Evolutionary conservation across 2,329 filamentous ascomycete species (phyloP).

Genomic region (Talaromyces sp.): DNA sequence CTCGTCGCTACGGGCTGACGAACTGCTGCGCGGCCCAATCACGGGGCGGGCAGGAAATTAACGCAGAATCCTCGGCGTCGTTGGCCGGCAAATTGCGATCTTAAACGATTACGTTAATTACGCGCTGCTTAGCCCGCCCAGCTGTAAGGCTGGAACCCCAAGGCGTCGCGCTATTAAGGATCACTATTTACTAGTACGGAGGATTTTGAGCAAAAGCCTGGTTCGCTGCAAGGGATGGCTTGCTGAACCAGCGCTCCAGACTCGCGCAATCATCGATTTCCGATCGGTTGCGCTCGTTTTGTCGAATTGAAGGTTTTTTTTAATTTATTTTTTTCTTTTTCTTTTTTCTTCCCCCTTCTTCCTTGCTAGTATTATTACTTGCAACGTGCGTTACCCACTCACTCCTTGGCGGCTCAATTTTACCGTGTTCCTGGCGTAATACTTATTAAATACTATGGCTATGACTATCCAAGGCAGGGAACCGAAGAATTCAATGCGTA

Average conservation of each 20-base stretch:
- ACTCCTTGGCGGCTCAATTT: neutral
- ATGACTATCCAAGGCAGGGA: neutral
- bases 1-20: neutral
- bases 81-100: neutral
- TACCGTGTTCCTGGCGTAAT: neutral
- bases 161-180: neutral
- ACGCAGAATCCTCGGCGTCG: neutral
- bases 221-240: neutral
- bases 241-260: neutral
- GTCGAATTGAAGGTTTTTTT: neutral
- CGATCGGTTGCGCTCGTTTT: neutral
- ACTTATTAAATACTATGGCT: neutral
- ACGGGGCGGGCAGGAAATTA: neutral
- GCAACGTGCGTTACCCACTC: neutral
- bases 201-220: neutral
- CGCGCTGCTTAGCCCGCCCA: neutral
- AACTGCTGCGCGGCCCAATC: neutral
- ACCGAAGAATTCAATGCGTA: neutral
- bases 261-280: too few species aligned
- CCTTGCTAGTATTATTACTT: neutral
- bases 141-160: neutral
- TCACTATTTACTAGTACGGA: too few species aligned
- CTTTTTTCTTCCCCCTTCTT: neutral
- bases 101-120: neutral
- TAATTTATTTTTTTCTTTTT: neutral